These are phyloP conservation scores for Candida loeiensis DNA, from an alignment of 805 yeast species.

Conservation along the genomic window DNA sequence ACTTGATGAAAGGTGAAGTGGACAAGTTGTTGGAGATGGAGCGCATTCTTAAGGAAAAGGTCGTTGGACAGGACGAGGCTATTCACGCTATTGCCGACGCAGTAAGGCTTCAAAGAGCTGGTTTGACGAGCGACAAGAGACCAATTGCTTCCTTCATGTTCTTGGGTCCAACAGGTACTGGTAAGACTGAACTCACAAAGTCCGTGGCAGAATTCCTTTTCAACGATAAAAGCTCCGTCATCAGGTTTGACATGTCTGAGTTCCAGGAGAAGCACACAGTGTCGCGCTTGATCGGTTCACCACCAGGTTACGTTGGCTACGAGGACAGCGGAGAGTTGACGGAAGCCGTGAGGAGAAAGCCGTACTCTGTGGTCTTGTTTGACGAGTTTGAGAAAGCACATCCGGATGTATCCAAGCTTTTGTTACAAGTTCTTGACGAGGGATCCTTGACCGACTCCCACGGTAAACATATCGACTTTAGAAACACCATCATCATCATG, in stretches of 20 bases:
- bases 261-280: constrained; percentile 93
- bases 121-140: constrained; percentile 87
- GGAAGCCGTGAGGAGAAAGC: constrained; percentile 92
- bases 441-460: constrained; percentile 93
- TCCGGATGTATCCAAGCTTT: constrained; percentile 85
- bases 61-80: constrained; percentile 95
- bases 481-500: constrained; percentile 93
- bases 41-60: constrained; percentile 65
- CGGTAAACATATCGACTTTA: constrained; percentile 90
- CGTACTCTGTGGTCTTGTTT: constrained; percentile 86
- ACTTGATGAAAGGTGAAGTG: constrained; percentile 89
- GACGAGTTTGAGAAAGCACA: constrained; percentile 98
- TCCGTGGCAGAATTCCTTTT: constrained; percentile 88
- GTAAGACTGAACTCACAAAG: constrained; percentile 94
- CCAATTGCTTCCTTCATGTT: constrained; percentile 97
- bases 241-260: constrained; percentile 96
- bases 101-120: constrained; percentile 94
- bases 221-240: constrained; percentile 81
- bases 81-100: constrained; percentile 88
- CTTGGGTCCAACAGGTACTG: constrained; percentile 98
- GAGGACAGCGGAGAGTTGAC: constrained; percentile 96
- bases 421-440: constrained; percentile 91
- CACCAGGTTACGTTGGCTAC: constrained; percentile 96
- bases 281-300: constrained; percentile 91
- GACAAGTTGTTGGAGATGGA: constrained; percentile 90